Base-by-base conservation (phyloP, 345 rosid genomes). In the Sisymbrium altissimum region DNA sequence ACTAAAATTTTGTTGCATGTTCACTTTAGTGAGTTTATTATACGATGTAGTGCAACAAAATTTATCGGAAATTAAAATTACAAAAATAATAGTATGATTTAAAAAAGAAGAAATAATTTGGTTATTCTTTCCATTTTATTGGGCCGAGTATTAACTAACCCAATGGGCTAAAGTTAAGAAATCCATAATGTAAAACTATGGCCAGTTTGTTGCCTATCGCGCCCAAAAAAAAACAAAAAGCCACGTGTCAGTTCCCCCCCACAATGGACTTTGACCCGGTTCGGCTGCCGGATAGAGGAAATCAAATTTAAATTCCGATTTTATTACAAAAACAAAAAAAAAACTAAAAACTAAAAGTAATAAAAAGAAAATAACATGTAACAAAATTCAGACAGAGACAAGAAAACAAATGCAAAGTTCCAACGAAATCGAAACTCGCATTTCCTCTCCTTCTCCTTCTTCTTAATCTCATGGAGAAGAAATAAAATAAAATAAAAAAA, bases 361-460 rank as follows among this genome's bases (percentile, higher is more conserved):
- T n/a, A 7, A 43, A 50, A 17, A 3, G 18, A 9, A 8, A n/a
- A n/a, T n/a, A n/a, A 21, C 0, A 30, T 29, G 5, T n/a, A 14
- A 45, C 13, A n/a, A 64, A 64, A 39, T 62, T n/a, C n/a, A 2
- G 30, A 45, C 25, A 12, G 29, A 7, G 44, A 49, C 70, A 69
- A 71, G 52, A 61, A 71, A 71, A 71, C 61, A 61, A 49, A 49
- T 63, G 17, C 76, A 63, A 72, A 70, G 66, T 45, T 70, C 57
- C 74, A 70, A 70, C 66, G 36, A 70, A 70, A 59, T 59, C 49
- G 67, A 72, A 62, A 30, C 1, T 53, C 70, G 23, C 43, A 59
- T 54, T 46, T 5, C 8, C 40, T 54, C 33, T 2, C 7, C n/a
- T 1, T 54, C 44, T 35, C n/a, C 23, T 30, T 55, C 7, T 15